Base-by-base conservation (phyloP, 1,139 yeast species). In the Ogataea hybrid region DNA sequence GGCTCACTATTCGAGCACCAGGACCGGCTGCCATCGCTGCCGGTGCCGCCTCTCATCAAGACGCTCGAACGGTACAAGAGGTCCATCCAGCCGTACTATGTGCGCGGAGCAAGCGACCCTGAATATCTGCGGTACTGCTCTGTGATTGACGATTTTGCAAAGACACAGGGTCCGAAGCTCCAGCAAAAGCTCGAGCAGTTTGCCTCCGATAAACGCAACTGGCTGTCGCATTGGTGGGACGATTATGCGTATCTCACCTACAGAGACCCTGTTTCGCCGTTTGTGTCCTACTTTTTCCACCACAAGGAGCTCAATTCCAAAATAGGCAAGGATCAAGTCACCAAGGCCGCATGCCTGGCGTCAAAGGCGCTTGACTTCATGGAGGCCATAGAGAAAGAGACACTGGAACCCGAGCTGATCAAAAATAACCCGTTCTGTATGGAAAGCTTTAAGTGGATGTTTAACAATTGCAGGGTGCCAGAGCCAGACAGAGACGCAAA, bases 181-280 rank as follows among this genome's bases (percentile, higher is more conserved):
- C 97, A 92, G 62, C 53, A 69, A 43, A 76, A 92, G 52, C 73
- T 92, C 43, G 61, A 67, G 32, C 69, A 74, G 22, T 78, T 79
- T 54, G 82, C 94, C 31, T 58, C 67, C 30, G 67, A 61, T 43
- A 69, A 65, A 41, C 82, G 87, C 61, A 92, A 92, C 65, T 92
- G 98, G 98, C 75, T 92, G 59, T 79, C 87, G 42, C 84, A 79
- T 48, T 88, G 84, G 75, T 92, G 98, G 98, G 96, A 90, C 64
- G 86, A 86, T 58, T 88, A 84, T 55, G 96, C 97, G 25, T 92
- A 92, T 66, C 71, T 92, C 71, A 81, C 86, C 30, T 89, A 88
- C 68, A 78, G 95, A 54, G 97, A 88, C 63, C 96, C 97, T 0
- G 87, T 92, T 18, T 88, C 87, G 25, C 97, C 97, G 12, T 89